These are phyloP conservation scores for Benincasa hispida DNA, from an alignment of 306 rosid genomes.

Conservation along the genomic window DNA sequence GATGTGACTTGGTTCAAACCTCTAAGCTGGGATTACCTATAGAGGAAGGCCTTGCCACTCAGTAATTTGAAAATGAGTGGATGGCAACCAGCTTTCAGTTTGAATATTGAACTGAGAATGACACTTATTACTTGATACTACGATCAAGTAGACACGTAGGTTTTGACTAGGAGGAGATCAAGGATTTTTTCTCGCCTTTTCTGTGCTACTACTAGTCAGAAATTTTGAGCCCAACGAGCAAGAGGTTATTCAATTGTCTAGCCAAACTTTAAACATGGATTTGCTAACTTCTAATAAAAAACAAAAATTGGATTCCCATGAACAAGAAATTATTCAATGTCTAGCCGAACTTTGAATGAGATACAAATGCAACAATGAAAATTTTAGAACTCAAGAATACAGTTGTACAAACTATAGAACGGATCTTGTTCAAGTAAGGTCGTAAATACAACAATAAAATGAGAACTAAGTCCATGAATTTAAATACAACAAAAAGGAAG, in stretches of 20 bases:
- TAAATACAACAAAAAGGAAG: neutral
- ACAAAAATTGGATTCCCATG: neutral
- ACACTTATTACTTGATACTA: too few species aligned
- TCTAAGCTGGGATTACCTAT: too few species aligned
- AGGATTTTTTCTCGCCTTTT: neutral
- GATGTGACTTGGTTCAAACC: too few species aligned
- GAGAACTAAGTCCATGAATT: neutral
- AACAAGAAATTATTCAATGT: neutral
- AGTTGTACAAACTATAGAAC: too few species aligned
- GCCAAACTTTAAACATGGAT: neutral
- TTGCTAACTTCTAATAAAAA: neutral
- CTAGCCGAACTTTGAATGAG: neutral
- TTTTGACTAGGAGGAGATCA: neutral
- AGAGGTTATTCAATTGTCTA: neutral
- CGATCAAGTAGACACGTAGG: neutral
- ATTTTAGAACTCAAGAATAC: too few species aligned
- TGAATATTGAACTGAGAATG: neutral
- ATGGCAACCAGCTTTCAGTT: neutral
- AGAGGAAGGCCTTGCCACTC: too few species aligned
- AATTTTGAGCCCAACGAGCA: neutral
- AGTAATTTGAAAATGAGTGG: too few species aligned
- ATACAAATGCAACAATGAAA: neutral
- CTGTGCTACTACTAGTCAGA: neutral
- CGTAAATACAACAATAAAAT: too few species aligned
- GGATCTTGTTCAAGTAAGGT: too few species aligned